A percentile compares a stretch with the other conserved stretches of the same genome.
Conservation (phyloP, 306 rosid genomes). For the Fagus crenata region DNA sequence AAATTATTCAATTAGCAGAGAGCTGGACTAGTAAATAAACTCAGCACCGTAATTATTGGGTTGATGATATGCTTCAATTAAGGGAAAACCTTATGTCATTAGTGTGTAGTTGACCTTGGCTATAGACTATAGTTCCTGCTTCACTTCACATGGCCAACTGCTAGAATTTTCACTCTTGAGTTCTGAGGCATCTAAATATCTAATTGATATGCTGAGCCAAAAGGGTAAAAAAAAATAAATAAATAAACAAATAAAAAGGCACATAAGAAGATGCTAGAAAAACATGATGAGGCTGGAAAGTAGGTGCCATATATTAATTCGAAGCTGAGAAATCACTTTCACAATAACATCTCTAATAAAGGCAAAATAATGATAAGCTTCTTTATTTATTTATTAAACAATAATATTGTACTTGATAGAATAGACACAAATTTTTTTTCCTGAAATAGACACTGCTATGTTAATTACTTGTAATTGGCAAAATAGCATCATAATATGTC, state of each 20-base stretch:
- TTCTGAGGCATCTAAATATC: too few relatives aligned
- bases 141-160: background rate
- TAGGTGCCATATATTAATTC: conserved; percentile 33
- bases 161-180: too few relatives aligned
- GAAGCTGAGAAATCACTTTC: conserved; percentile 45
- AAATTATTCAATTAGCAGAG: background rate
- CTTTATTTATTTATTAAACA: background rate
- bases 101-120: background rate
- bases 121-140: background rate
- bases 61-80: background rate
- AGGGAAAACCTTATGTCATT: background rate
- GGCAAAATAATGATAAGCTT: conserved; percentile 3
- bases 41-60: background rate
- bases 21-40: background rate
- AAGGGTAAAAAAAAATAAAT: background rate
- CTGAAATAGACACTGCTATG: too few relatives aligned
- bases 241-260: background rate
- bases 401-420: too few relatives aligned
- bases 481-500: background rate
- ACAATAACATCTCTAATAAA: conserved; percentile 24
- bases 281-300: conserved; percentile 16
- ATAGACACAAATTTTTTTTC: too few relatives aligned
- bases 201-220: background rate
- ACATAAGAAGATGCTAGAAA: background rate
- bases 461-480: background rate